phyloP scores from a whole-genome alignment of 352 stramenopile species.

The Pythium sp. region DNA sequence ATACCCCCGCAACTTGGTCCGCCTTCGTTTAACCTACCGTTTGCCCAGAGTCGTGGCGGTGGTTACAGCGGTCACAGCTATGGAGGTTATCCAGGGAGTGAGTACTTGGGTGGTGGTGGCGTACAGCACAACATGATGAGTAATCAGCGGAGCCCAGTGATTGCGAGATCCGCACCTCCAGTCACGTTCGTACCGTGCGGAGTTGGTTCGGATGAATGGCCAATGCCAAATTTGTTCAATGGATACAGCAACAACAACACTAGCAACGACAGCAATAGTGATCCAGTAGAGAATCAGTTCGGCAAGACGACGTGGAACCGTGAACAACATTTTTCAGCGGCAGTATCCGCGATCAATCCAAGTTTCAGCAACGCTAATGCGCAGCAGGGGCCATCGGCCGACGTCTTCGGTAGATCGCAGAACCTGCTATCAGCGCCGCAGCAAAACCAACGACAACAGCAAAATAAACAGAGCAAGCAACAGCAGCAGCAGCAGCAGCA shows the following conservation, averaged over 20 bases:
- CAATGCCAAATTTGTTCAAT: neutral
- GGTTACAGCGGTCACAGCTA: slow-evolving; percentile 8
- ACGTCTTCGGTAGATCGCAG: neutral
- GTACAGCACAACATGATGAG: neutral
- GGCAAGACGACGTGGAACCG: slow-evolving; percentile 13
- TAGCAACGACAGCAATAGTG: neutral
- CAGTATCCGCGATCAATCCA: slow-evolving; percentile 14
- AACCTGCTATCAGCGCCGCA: neutral
- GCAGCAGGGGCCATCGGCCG: neutral
- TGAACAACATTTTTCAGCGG: slow-evolving; percentile 17
- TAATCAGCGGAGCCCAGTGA: neutral
- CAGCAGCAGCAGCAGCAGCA: neutral
- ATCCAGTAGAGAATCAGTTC: slow-evolving; percentile 8
- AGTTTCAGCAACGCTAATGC: slow-evolving; percentile 9
- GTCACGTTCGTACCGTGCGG: slow-evolving; percentile 4
- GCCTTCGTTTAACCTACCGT: slow-evolving; percentile 9
- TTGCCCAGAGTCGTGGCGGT: neutral
- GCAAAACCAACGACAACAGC: neutral
- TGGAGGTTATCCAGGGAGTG: slow-evolving; percentile 4
- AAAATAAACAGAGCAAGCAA: too few species aligned
- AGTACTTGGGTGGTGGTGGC: neutral
- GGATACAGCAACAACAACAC: neutral
- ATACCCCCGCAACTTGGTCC: slow-evolving; percentile 10
- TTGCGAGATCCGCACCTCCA: neutral
- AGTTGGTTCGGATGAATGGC: neutral